Evolutionary conservation across 176 grass and related monocot species (phyloP).

Genomic region (Triticum urartu): DNA sequence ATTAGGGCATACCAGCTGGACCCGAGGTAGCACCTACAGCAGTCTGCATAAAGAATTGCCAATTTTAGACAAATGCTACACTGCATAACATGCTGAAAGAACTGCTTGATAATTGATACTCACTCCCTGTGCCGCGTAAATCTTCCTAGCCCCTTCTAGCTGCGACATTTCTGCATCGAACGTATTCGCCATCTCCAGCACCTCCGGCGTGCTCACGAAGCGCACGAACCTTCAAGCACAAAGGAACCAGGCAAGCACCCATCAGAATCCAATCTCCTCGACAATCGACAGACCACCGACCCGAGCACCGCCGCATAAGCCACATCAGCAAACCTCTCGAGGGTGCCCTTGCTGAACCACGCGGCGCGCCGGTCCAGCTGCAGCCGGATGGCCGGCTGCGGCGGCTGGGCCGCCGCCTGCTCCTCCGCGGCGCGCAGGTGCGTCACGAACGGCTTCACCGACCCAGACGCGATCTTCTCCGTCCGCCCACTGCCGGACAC

Average conservation of each 20-base stretch:
- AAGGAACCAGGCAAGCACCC: conserved; percentile 6
- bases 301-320: not conserved
- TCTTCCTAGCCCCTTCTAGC: conserved; percentile 92
- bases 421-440: conserved; percentile 87
- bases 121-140: conserved; percentile 82
- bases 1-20: conserved; percentile 54
- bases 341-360: conserved; percentile 97
- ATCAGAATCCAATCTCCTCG: conserved; percentile 18
- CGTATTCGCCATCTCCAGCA: conserved; percentile 74
- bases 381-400: conserved; percentile 52
- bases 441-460: conserved; percentile 81
- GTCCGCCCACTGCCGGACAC: conserved; percentile 81
- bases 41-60: conserved; percentile 46
- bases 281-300: not conserved
- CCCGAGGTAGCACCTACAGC: conserved; percentile 50
- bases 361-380: conserved; percentile 56
- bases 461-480: conserved; percentile 97
- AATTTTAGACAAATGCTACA: conserved; percentile 30
- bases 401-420: conserved; percentile 51
- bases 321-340: conserved; percentile 69
- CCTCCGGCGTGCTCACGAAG: conserved; percentile 96
- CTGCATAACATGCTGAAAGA: conserved; percentile 17
- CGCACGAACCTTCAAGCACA: conserved; percentile 77
- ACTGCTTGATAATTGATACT: conserved; percentile 30
- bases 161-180: conserved; percentile 93